These are phyloP conservation scores for Paecilomyces fulvus DNA, from an alignment of 2,329 filamentous ascomycete species.

Conservation along the genomic window DNA sequence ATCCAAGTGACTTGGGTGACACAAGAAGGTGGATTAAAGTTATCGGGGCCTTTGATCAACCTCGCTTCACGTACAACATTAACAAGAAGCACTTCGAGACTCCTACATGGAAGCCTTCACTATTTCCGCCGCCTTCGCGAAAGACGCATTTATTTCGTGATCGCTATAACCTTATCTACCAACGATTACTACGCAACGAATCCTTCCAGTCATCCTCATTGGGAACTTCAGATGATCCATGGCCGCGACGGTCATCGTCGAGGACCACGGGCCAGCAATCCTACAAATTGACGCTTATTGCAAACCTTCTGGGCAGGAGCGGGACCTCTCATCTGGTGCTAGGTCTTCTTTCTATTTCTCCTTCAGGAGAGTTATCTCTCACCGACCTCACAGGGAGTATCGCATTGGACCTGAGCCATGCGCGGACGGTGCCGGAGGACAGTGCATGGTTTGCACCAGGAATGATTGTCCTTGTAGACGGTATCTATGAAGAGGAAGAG, in stretches of 20 bases:
- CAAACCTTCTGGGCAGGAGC: constrained; percentile 66
- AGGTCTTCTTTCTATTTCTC: constrained; percentile 70
- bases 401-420: constrained; percentile 69
- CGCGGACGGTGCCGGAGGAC: constrained; percentile 71
- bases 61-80: constrained; percentile 42
- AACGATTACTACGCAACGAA: constrained; percentile 85
- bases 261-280: constrained; percentile 51
- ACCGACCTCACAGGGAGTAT: constrained; percentile 87
- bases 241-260: constrained; percentile 48
- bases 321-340: constrained; percentile 79
- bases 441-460: constrained; percentile 90
- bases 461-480: constrained; percentile 92
- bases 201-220: constrained; percentile 80
- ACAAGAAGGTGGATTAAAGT: constrained; percentile 77
- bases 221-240: constrained; percentile 48
- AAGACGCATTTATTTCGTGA: constrained; percentile 84
- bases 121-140: constrained; percentile 68
- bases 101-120: constrained; percentile 54
- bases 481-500: constrained; percentile 92
- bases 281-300: constrained; percentile 83
- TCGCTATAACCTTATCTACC: constrained; percentile 84
- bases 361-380: constrained; percentile 72
- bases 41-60: constrained; percentile 76
- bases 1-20: constrained; percentile 57
- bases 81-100: constrained; percentile 85